Base-by-base conservation (phyloP, 1,139 yeast species). In the Geotrichum europaeum region DNA sequence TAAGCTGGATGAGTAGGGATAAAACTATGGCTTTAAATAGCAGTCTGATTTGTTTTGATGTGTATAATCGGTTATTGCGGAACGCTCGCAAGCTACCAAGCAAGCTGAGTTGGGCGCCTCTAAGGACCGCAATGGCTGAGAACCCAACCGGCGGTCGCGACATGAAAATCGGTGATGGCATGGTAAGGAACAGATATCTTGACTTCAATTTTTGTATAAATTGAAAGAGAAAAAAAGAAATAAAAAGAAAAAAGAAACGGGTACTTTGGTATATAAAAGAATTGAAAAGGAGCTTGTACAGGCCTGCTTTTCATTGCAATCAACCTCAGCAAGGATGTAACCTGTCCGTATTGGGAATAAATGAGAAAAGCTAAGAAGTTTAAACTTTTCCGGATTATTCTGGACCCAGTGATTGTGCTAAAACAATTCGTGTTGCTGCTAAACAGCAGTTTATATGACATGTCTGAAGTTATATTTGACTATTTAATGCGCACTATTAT, bases 61-160 rank as follows among this genome's bases (percentile, higher is more conserved):
- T 40, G 47, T 40, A n/a, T 5, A 40, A 40, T n/a, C 22, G n/a
- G 18, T n/a, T 40, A 40, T 40, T 40, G 10, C 77, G 79, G 36
- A 81, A 69, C 1, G 83, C 79, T 45, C 84, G 68, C 63, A 77
- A 80, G 1, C 77, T 75, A 4, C 86, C 84, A 9, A 81, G 70
- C 4, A 80, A 59, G 0, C 84, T 81, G 56, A 84, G 72, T 69
- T 83, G 85, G 34, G 80, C 65, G 0, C 87, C 87, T 18, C 86
- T 73, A 13, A 80, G 64, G n/a, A 83, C 75, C 0, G 84, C 78
- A 62, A 77, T 63, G 1, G 76, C 53, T 1, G 85, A 77, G 66
- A 82, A 81, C 34, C 80, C 80, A 4, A 75, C 79, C 24, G 82
- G 79, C 1, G 84, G 84, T 56, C 78, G 73, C 22, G 83, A 76